Evolutionary conservation across 2,329 filamentous ascomycete species (phyloP).

Genomic region (Acarospora socialis): DNA sequence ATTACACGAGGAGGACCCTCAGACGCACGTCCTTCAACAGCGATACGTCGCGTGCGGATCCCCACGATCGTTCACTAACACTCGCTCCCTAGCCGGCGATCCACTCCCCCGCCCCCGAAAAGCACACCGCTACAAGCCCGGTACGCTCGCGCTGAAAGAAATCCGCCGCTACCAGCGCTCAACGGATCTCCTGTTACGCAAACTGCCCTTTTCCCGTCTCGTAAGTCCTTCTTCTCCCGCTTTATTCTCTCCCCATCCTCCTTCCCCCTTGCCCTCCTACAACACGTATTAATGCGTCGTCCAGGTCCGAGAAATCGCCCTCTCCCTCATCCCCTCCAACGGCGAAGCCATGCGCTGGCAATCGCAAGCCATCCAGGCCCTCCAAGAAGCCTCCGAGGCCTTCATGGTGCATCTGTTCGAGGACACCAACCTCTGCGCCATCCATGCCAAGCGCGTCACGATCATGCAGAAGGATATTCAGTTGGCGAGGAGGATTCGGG

Average conservation of each 20-base stretch:
- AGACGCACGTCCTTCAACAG: too few relatives aligned
- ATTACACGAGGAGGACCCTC: too few relatives aligned
- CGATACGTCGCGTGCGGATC: too few relatives aligned
- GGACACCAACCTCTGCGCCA: constrained; percentile 88
- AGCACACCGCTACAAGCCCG: constrained; percentile 53
- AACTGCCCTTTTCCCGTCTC: constrained; percentile 35
- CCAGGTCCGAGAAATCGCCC: constrained; percentile 39
- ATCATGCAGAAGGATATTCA: constrained; percentile 99
- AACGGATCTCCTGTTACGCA: constrained; percentile 68
- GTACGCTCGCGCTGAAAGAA: constrained; percentile 78
- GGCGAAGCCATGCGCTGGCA: constrained; percentile 79
- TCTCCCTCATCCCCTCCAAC: constrained; percentile 43
- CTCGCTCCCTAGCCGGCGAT: constrained; percentile 43
- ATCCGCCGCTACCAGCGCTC: constrained; percentile 82
- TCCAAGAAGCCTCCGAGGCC: constrained; percentile 92
- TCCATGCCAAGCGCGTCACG: constrained; percentile 91
- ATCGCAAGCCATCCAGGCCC: constrained; percentile 79
- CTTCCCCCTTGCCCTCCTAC: not conserved
- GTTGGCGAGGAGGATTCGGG: constrained; percentile 66
- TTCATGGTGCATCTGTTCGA: constrained; percentile 95
- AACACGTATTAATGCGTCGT: not conserved
- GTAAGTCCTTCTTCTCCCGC: constrained; percentile 16
- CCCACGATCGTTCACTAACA: too few relatives aligned
- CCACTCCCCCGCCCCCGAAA: constrained; percentile 56
- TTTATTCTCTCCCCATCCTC: constrained; percentile 3